phyloP scores from a whole-genome alignment of 2,329 filamentous ascomycete species.

The Aspergillus puulaauensis region DNA sequence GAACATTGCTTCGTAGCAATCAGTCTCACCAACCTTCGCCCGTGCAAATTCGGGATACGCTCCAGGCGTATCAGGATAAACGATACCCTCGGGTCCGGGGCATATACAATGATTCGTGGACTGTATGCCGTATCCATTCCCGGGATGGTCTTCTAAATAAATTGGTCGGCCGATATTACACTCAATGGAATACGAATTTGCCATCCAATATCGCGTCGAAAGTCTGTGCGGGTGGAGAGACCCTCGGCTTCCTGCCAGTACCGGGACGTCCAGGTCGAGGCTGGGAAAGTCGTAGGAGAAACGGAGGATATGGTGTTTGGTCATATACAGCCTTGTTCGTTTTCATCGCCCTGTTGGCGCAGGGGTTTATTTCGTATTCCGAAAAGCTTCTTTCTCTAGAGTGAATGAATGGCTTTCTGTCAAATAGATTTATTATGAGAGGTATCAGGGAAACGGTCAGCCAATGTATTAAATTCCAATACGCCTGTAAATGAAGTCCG shows the following conservation, averaged over 20 bases:
- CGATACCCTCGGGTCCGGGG: slow-evolving; percentile 16
- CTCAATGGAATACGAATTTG: not conserved
- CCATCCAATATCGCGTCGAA: slow-evolving; percentile 11
- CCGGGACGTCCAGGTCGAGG: slow-evolving; percentile 10
- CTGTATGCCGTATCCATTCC: slow-evolving; percentile 18
- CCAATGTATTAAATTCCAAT: not conserved
- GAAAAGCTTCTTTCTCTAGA: not conserved
- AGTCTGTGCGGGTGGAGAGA: slow-evolving; percentile 16
- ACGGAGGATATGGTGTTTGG: not conserved
- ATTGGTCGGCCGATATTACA: slow-evolving; percentile 17
- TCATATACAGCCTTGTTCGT: not conserved
- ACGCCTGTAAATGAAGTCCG: not conserved
- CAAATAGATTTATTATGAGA: not conserved
- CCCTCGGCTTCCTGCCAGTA: slow-evolving; percentile 15
- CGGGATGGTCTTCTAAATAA: slow-evolving; percentile 19
- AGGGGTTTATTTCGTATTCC: not conserved
- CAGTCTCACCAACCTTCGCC: not conserved
- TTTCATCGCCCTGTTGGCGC: not conserved
- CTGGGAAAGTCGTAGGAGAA: slow-evolving; percentile 14
- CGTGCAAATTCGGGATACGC: not conserved
- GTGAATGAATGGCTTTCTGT: not conserved
- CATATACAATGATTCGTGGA: slow-evolving; percentile 16
- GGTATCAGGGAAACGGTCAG: not conserved
- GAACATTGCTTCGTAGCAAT: slow-evolving; percentile 26
- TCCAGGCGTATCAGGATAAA: slow-evolving; percentile 11